phyloP scores from a whole-genome alignment of 176 grass and related monocot genomes.

The Phoenix dactylifera region DNA sequence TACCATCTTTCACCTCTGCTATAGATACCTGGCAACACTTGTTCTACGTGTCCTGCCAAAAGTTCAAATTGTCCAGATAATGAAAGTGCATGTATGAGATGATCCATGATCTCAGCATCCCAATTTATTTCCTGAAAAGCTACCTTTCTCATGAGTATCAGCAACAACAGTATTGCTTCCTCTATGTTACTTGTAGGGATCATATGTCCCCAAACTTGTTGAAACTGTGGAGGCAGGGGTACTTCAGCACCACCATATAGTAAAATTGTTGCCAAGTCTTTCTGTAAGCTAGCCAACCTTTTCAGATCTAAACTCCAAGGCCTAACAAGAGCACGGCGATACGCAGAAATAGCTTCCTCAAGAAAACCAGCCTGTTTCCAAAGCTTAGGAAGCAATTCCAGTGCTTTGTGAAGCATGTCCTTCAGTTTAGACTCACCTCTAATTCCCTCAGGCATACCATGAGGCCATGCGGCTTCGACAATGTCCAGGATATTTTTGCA shows the following conservation, averaged over 20 bases:
- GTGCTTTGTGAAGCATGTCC: conserved; percentile 73
- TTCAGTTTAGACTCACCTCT: conserved; percentile 68
- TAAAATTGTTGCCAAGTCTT: conserved; percentile 68
- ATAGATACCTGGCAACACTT: conserved; percentile 79
- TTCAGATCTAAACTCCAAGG: conserved; percentile 70
- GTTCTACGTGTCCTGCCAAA: conserved; percentile 71
- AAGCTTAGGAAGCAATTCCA: conserved; percentile 83
- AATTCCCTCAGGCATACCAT: conserved; percentile 57
- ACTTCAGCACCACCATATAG: conserved; percentile 72
- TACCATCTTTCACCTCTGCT: conserved; percentile 86
- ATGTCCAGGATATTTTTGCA: conserved; percentile 86
- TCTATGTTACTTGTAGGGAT: conserved; percentile 47
- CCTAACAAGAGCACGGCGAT: conserved; percentile 57
- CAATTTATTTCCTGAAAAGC: conserved; percentile 62
- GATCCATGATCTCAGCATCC: conserved; percentile 81
- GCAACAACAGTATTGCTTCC: conserved; percentile 68
- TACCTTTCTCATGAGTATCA: conserved; percentile 74
- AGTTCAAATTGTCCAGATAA: conserved; percentile 71
- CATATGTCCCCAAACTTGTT: conserved; percentile 22
- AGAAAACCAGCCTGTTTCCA: conserved; percentile 72
- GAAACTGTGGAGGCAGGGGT: conserved; percentile 35
- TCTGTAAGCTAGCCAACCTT: conserved; percentile 65
- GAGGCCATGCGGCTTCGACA: conserved; percentile 69
- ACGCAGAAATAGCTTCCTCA: conserved; percentile 70
- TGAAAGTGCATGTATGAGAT: conserved; percentile 73